Evolutionary conservation across 176 grass and related monocot species (phyloP), one percentile per base, ranked within the genome.

Genomic region (Carex parvula): DNA sequence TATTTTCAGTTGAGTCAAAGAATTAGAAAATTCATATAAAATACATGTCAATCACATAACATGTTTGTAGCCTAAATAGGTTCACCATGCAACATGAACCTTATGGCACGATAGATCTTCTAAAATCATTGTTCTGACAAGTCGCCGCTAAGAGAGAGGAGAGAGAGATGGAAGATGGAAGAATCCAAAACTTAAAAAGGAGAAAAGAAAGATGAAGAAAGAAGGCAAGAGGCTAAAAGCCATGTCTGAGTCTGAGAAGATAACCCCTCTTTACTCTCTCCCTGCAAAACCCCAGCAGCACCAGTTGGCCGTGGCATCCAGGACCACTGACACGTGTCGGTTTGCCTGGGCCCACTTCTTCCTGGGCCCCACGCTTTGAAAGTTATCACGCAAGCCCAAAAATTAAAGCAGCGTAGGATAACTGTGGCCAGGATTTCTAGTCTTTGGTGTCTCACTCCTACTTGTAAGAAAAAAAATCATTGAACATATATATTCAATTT

Each of bases 261-360:
- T 81, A 80, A 86, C 24, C 33, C 29, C 10, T 32, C 50, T 59
- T 64, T 53, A 79, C 59, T 69, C 58, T 70, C 39, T 69, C 60
- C 29, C 75, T 60, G 75, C 84, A 56, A 70, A 80, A 55, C 46
- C 29, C 55, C 68, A 50, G 46, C 58, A 44, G 33, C 37, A 64
- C 39, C 39, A 68, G 60, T 53, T 68, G 81, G 81, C 60, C 84
- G 42, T 86, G 75, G 39, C 84, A 64, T 56, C 32, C 62, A 30
- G 84, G 84, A 86, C 76, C 84, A 86, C 84, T 66, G 84, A 79
- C 75, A 81, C 84, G 84, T 86, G 74, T 80, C 84, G 13, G 48
- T 57, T 17, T 41, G 2, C 14, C 2, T 6, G 71, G 53, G 1
- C 39, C 74, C 73, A 13, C 48, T 60, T 39, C 41, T 5, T 17